Evolutionary conservation across 192 early-diverging fungal genomes (phyloP), one percentile per base, ranked within the genome.

Genomic region (Coemansia umbellata): DNA sequence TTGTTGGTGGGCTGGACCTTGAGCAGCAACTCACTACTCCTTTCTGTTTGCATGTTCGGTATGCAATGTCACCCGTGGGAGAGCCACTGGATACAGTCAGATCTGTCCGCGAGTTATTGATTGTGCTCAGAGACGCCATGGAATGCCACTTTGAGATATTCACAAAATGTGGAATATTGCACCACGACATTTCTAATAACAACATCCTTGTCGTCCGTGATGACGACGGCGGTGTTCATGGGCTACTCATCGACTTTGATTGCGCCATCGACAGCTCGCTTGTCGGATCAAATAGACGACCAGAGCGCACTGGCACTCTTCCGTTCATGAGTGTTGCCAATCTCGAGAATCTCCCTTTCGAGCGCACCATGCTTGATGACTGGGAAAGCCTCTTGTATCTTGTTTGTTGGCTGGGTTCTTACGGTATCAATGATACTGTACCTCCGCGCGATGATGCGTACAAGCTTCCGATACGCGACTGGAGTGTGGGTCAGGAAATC

Each of bases 161-260:
- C 1, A 10, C 18, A 1, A 5, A 60, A 1, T 67, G 64, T 35
- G 5, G 15, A 0, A 47, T 67, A 14, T 26, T 67, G 9, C 64
- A 67, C 28, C 57, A 51, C 3, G 64, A 67, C 26, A 41, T 67
- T 8, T 67, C 57, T 0, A 15, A 23, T 7, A 52, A 41, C 15
- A 67, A 67, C 31, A 53, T 67, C n/a, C 30, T 66, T 36, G 37
- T 47, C 0, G 5, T 3, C 0, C 15, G 57, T 6, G 30, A 53
- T 22, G 27, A 17, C 17, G 15, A 15, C 15, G 26, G 27, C 7
- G n/a, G 2, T 3, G 55, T 45, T 19, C 42, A 47, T 43, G 64
- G 64, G 1, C 37, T 67, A 39, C 50, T 67, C 10, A 67, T 67
- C 28, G 64, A 67, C n/a, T 67, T 60, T 43, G 64, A 67, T 32